Evolutionary conservation across 1,139 yeast genomes (phyloP).

Genomic region (Debaryomyces psychrophilus): DNA sequence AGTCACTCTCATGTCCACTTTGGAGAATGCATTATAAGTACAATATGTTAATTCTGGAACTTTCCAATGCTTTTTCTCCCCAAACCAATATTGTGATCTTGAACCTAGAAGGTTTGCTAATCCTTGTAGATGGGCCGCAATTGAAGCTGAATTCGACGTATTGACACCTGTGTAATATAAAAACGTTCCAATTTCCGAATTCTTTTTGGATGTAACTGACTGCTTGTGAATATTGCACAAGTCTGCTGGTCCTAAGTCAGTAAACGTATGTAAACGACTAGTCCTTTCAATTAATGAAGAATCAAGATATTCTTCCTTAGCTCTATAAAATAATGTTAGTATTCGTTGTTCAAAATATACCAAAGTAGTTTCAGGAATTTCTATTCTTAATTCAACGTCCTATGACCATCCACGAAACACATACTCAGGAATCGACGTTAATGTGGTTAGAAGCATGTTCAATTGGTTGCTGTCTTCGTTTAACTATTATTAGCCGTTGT

Average conservation of each 20-base stretch:
- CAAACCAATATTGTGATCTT: slow-evolving; percentile 60
- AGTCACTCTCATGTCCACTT: slow-evolving; percentile 69
- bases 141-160: slow-evolving; percentile 58
- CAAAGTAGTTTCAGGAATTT: background rate
- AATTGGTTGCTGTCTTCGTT: slow-evolving; percentile 3
- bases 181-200: slow-evolving; percentile 52
- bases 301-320: slow-evolving; percentile 54
- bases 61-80: slow-evolving; percentile 72
- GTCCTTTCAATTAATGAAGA: slow-evolving; percentile 56
- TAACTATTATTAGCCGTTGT: background rate
- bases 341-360: background rate
- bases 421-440: slow-evolving; percentile 52
- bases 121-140: slow-evolving; percentile 75
- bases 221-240: slow-evolving; percentile 69
- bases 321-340: slow-evolving; percentile 31
- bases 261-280: slow-evolving; percentile 47
- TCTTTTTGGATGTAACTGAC: slow-evolving; percentile 42
- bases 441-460: slow-evolving; percentile 45
- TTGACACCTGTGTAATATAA: slow-evolving; percentile 61
- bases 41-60: slow-evolving; percentile 65
- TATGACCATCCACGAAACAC: slow-evolving; percentile 18
- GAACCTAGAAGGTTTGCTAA: slow-evolving; percentile 70
- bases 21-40: slow-evolving; percentile 58
- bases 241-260: slow-evolving; percentile 87
- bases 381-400: background rate